Percentiles rank a stretch among this genome's conserved stretches.
Evolutionary conservation across 164 flowering plant species (phyloP).

Genomic region (Taxillus chinensis): DNA sequence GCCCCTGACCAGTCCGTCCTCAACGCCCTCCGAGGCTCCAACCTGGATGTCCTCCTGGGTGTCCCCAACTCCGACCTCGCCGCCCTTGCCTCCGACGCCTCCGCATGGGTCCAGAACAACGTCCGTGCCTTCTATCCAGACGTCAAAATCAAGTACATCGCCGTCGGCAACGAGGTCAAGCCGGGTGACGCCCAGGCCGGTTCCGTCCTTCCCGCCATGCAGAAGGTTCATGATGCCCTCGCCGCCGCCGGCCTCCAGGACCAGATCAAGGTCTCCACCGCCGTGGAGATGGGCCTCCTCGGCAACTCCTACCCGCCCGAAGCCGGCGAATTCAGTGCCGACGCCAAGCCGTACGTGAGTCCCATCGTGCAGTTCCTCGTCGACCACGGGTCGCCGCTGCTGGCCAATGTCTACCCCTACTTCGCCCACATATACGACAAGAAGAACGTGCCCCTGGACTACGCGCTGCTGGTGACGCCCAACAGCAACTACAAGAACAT

Average conservation of each 20-base stretch:
- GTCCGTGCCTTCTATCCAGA: not conserved
- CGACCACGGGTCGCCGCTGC: not conserved
- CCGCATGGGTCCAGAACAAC: not conserved
- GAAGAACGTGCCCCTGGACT: not conserved
- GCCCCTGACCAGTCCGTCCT: not conserved
- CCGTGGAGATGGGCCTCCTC: not conserved
- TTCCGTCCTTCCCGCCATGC: not conserved
- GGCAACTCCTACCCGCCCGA: not conserved
- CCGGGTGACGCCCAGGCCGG: not conserved
- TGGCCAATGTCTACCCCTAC: conserved; percentile 2
- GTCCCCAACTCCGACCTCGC: not conserved
- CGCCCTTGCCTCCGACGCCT: not conserved
- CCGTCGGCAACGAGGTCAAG: conserved; percentile 1
- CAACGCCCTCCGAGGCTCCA: not conserved
- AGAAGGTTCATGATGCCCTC: not conserved
- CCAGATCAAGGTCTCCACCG: not conserved
- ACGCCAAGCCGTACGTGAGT: not conserved
- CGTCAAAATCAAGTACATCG: not conserved
- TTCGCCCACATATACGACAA: not conserved
- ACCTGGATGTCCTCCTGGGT: not conserved
- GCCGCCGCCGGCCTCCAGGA: conserved; percentile 1
- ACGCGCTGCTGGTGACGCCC: not conserved
- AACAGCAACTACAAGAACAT: not conserved
- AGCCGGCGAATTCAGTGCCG: not conserved
- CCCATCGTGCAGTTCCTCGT: not conserved